Evolutionary conservation across 2,329 filamentous ascomycete species (phyloP), one percentile per base, ranked within the genome.

Genomic region (Xylaria sp.): DNA sequence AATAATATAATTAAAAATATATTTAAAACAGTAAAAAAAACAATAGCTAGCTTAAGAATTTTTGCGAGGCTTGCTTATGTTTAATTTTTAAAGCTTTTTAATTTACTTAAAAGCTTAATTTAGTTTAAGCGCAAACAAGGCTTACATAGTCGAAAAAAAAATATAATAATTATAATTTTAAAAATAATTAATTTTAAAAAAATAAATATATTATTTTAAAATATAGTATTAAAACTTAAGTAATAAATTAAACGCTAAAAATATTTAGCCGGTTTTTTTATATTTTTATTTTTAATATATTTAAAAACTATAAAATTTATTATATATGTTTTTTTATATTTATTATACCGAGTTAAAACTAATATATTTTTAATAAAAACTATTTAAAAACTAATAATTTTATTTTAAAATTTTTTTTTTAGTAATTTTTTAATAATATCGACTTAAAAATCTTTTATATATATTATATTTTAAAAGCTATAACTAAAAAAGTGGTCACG

Each of bases 181-280:
- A 41, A 58, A 58, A 7, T 58, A 25, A 58, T 58, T n/a, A 44
- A 58, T 15, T 56, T 56, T 56, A 23, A 56, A 39, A 56, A 56
- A 39, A n/a, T 3, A n/a, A 44, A 13, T 10, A 34, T 4, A 8
- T 10, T 44, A n/a, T n/a, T 13, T 44, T 44, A 44, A 44, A n/a
- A n/a, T 3, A 44, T 3, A 4, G 18, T 13, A 44, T 44, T 4
- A 44, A n/a, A 44, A n/a, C 3, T 44, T 44, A 44, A 44, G 9
- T n/a, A n/a, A 10, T n/a, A 6, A n/a, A 10, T 10, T 44, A 39
- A 56, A 56, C 5, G 13, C 20, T 56, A 23, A 15, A 23, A 56
- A 56, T 37, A 39, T 39, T 39, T 56, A 39, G 54, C 32, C 23
- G 12, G 54, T 4, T 13, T 18, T 28, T 58, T 28, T 2, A n/a